phyloP scores from a whole-genome alignment of 2,329 filamentous ascomycete species.

The Colletotrichum truncatum region DNA sequence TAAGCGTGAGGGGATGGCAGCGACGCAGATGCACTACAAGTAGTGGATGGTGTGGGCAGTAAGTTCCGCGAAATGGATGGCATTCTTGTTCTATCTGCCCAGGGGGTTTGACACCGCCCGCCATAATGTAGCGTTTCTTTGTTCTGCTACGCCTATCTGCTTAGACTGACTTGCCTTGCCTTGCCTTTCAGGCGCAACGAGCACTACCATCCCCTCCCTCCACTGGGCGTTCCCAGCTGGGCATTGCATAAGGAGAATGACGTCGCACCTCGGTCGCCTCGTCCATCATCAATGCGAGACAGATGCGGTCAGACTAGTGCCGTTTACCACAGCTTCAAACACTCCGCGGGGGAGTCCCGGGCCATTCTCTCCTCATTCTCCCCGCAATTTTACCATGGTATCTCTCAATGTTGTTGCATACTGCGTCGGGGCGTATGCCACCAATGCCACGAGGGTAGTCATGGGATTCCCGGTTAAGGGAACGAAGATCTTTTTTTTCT shows the following conservation, averaged over 20 bases:
- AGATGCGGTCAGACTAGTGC: conserved; percentile 19
- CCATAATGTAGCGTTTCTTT: background rate
- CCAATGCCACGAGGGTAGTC: background rate
- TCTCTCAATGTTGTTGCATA: background rate
- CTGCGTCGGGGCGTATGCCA: background rate
- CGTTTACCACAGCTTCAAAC: conserved; percentile 3
- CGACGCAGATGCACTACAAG: background rate
- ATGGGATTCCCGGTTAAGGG: conserved; percentile 1
- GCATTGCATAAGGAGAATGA: conserved; percentile 19
- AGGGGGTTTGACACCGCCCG: background rate
- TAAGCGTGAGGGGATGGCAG: background rate
- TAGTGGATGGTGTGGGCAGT: conserved; percentile 2
- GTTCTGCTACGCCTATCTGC: conserved; percentile 2
- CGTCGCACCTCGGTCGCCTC: conserved; percentile 26
- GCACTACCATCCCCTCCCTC: background rate
- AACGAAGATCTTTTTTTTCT: background rate
- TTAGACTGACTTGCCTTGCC: background rate
- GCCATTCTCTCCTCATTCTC: background rate
- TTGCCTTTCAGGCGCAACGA: background rate
- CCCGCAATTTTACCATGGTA: background rate
- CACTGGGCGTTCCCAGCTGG: background rate
- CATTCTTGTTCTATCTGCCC: conserved; percentile 13
- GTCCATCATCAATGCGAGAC: conserved; percentile 27
- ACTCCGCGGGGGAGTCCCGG: conserved; percentile 11
- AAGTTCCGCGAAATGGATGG: conserved; percentile 4